A percentile compares a stretch with the other conserved stretches of the same genome.
Evolutionary conservation across 176 grass and related monocot genomes (phyloP).

Genomic region (Triticum dicoccoides): DNA sequence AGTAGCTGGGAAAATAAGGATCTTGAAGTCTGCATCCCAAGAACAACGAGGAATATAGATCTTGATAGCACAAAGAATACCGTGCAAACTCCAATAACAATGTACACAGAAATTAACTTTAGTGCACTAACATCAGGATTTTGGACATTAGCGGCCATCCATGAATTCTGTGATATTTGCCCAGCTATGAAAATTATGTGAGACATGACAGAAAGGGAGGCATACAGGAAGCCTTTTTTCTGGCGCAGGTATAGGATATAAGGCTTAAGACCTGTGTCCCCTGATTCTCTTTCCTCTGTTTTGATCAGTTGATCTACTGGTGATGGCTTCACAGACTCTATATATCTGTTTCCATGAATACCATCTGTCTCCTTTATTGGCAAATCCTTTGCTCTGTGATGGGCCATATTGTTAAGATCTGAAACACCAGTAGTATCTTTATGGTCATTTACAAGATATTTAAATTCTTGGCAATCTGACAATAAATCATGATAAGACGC

Average conservation of each 20-base stretch:
- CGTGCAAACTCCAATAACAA: slow-evolving; percentile 58
- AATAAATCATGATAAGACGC: slow-evolving; percentile 62
- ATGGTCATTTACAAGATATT: slow-evolving; percentile 77
- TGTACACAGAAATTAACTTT: slow-evolving; percentile 76
- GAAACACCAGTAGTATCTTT: slow-evolving; percentile 53
- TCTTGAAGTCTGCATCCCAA: slow-evolving; percentile 78
- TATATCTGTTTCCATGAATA: slow-evolving; percentile 27
- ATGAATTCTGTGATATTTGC: slow-evolving; percentile 94
- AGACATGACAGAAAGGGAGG: slow-evolving; percentile 39
- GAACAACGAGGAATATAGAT: slow-evolving; percentile 47
- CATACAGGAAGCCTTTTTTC: slow-evolving; percentile 77
- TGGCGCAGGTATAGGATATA: slow-evolving; percentile 75
- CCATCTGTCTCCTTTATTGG: slow-evolving; percentile 40
- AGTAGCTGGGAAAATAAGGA: slow-evolving; percentile 85
- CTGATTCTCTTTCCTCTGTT: slow-evolving; percentile 83
- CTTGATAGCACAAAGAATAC: slow-evolving; percentile 65
- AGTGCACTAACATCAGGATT: slow-evolving; percentile 62
- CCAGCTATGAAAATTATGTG: slow-evolving; percentile 65
- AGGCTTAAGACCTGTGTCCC: slow-evolving; percentile 73
- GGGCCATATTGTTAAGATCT: slow-evolving; percentile 33
- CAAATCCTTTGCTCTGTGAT: slow-evolving; percentile 27
- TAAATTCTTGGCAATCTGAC: slow-evolving; percentile 69
- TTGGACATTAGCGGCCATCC: slow-evolving; percentile 91
- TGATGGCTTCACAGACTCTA: slow-evolving; percentile 25
- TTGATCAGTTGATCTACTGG: slow-evolving; percentile 76